phyloP scores from a whole-genome alignment of 306 rosid species.

The Gastrolobium villosum region DNA sequence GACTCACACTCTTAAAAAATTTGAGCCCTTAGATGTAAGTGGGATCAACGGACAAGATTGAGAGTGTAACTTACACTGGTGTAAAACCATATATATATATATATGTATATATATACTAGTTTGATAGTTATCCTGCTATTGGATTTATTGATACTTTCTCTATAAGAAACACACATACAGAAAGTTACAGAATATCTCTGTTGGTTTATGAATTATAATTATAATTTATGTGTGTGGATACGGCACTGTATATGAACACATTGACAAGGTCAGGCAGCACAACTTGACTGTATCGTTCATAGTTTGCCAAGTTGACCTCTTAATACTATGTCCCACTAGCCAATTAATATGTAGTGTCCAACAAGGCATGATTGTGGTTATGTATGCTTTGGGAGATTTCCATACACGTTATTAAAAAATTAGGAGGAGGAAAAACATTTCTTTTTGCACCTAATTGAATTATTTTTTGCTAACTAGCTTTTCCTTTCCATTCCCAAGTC shows the following conservation, averaged over 20 bases:
- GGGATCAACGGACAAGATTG: no score
- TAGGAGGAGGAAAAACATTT: neutral
- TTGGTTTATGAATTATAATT: conserved; percentile 39
- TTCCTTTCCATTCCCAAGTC: conserved; percentile 2
- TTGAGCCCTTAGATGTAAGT: no score
- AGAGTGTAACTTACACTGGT: no score
- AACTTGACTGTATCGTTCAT: conserved; percentile 47
- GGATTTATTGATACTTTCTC: conserved; percentile 35
- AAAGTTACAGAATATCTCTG: conserved; percentile 22
- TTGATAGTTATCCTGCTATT: conserved; percentile 29
- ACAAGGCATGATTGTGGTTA: conserved; percentile 11
- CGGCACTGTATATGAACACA: conserved; percentile 34
- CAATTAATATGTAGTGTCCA: conserved; percentile 4
- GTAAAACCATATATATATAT: no score
- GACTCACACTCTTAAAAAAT: no score
- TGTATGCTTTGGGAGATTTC: conserved; percentile 38
- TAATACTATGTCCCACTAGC: conserved; percentile 41
- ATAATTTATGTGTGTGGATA: conserved; percentile 35
- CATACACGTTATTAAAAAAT: neutral
- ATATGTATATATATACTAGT: conserved; percentile 24
- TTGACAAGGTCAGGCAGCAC: conserved; percentile 54
- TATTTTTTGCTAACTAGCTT: neutral
- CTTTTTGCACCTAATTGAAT: conserved; percentile 33
- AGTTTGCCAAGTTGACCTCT: conserved; percentile 41
- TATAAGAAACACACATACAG: conserved; percentile 20